These are phyloP conservation scores for Inga leiocalycina DNA, from an alignment of 306 rosid species.

Conservation along the genomic window DNA sequence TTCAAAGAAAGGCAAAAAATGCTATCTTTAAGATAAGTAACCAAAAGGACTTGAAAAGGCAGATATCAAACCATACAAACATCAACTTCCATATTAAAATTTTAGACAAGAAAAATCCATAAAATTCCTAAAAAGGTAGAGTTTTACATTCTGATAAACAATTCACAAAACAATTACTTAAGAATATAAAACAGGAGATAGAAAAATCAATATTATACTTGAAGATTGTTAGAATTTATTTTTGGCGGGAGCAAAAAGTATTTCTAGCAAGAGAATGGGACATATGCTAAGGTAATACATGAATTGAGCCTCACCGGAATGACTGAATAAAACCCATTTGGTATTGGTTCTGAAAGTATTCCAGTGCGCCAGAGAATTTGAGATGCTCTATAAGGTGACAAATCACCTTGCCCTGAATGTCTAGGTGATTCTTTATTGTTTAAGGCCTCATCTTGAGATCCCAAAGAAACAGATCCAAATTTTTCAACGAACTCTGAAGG, in stretches of 20 bases:
- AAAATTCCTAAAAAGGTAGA: background rate
- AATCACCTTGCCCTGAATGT: constrained; percentile 55
- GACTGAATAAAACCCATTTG: constrained; percentile 93
- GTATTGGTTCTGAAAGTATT: constrained; percentile 85
- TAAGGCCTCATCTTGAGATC: constrained; percentile 67
- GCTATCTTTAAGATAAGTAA: constrained; percentile 19
- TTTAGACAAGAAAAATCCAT: background rate
- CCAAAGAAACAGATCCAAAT: constrained; percentile 90
- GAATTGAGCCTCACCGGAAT: constrained; percentile 68
- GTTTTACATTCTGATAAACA: constrained; percentile 17
- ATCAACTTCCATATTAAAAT: constrained; percentile 7
- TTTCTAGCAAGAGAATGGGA: constrained; percentile 20
- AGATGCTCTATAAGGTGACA: constrained; percentile 82
- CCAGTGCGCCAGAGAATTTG: constrained; percentile 91
- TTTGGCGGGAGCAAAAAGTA: background rate
- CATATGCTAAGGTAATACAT: constrained; percentile 22
- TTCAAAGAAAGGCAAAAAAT: background rate
- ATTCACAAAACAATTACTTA: background rate
- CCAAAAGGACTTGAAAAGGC: constrained; percentile 15
- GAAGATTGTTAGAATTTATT: background rate
- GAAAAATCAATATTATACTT: background rate
- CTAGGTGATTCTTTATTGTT: constrained; percentile 59
- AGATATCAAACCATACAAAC: constrained; percentile 5
- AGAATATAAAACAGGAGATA: constrained; percentile 20
- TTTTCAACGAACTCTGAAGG: constrained; percentile 83